phyloP scores from a whole-genome alignment of 768 basidiomycete species.

The Ramaria rubella region DNA sequence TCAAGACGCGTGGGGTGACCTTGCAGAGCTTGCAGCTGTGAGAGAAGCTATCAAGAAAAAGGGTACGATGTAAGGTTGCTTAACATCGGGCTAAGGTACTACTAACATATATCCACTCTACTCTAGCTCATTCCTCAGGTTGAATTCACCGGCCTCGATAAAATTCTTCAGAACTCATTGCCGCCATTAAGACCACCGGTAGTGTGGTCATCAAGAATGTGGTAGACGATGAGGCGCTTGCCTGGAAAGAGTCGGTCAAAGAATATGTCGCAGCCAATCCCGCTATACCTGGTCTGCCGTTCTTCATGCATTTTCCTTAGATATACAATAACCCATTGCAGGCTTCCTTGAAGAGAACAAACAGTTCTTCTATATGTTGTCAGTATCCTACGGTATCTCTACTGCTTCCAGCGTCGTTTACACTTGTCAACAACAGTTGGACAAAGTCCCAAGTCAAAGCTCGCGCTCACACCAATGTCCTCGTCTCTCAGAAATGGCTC shows the following conservation, averaged over 20 bases:
- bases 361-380: slow-evolving; percentile 74
- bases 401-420: too few relatives aligned
- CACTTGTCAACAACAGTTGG: too few relatives aligned
- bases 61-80: too few relatives aligned
- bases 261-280: slow-evolving; percentile 55
- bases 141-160: slow-evolving; percentile 46
- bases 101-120: too few relatives aligned
- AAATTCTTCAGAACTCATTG: slow-evolving; percentile 40
- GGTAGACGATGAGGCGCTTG: slow-evolving; percentile 48
- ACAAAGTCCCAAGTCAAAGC: slow-evolving; percentile 57
- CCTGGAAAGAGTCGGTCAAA: slow-evolving; percentile 52
- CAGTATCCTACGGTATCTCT: too few relatives aligned
- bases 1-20: too few relatives aligned
- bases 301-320: background rate
- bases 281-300: slow-evolving; percentile 40
- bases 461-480: slow-evolving; percentile 58
- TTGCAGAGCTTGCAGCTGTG: too few relatives aligned
- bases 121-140: slow-evolving; percentile 56
- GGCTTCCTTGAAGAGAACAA: slow-evolving; percentile 52
- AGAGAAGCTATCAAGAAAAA: too few relatives aligned
- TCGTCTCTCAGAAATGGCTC: slow-evolving; percentile 51
- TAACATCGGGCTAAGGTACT: too few relatives aligned
- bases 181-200: slow-evolving; percentile 47
- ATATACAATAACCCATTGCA: slow-evolving; percentile 19
- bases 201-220: slow-evolving; percentile 57